A percentile compares a stretch with the other conserved stretches of the same genome.
Evolutionary conservation across 495 filamentous ascomycete species (phyloP).

Genomic region (Lepidopterella palustris): DNA sequence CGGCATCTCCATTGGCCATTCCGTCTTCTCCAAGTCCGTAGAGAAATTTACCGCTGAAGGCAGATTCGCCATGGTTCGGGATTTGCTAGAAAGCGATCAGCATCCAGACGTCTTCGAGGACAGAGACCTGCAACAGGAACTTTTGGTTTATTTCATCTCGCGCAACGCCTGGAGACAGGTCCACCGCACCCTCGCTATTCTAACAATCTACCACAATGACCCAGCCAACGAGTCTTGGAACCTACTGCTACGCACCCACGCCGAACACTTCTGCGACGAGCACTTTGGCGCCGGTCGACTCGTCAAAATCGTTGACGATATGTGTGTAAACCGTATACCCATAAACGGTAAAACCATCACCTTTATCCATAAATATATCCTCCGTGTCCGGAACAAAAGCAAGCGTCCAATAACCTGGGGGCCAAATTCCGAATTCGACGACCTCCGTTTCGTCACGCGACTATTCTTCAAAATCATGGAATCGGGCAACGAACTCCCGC

Average conservation of each 20-base stretch:
- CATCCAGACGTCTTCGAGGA: slow-evolving; percentile 73
- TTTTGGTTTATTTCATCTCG: slow-evolving; percentile 48
- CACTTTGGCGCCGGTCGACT: too few species aligned
- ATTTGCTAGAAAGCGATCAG: slow-evolving; percentile 59
- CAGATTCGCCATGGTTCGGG: slow-evolving; percentile 32
- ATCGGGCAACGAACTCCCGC: slow-evolving; percentile 32
- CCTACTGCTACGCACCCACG: slow-evolving; percentile 36
- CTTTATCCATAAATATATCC: slow-evolving; percentile 4
- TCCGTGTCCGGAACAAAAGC: slow-evolving; percentile 7
- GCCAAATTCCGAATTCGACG: slow-evolving; percentile 26
- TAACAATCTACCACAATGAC: slow-evolving; percentile 33
- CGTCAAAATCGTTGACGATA: slow-evolving; percentile 16
- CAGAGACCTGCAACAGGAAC: slow-evolving; percentile 47
- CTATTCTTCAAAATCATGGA: slow-evolving; percentile 35
- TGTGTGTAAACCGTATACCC: slow-evolving; percentile 9
- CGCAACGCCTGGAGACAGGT: slow-evolving; percentile 47
- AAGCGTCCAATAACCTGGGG: slow-evolving; percentile 3
- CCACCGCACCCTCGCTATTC: slow-evolving; percentile 47
- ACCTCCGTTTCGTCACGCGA: slow-evolving; percentile 30
- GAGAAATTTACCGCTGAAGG: slow-evolving; percentile 50
- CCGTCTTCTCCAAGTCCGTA: slow-evolving; percentile 54
- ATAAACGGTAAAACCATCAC: slow-evolving; percentile 2
- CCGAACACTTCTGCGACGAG: slow-evolving; percentile 21
- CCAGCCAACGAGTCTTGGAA: slow-evolving; percentile 36
- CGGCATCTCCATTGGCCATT: slow-evolving; percentile 53